Percentiles rank a stretch among this genome's conserved stretches.
These are phyloP conservation scores for Borovskyia barvae DNA, from an alignment of 208 protist species.

Conservation along the genomic window DNA sequence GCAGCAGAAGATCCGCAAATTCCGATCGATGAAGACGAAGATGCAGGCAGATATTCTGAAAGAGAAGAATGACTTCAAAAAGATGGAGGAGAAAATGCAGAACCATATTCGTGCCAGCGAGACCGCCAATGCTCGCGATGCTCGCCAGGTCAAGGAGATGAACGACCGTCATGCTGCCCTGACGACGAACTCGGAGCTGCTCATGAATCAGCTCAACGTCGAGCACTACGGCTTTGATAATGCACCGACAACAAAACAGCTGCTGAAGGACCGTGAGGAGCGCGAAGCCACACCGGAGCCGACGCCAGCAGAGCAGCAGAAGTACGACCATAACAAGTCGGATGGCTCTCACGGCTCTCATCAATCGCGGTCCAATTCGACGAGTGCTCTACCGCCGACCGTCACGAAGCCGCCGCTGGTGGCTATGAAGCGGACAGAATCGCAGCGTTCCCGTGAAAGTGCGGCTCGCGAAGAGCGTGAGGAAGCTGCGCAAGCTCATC, in stretches of 20 bases:
- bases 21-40: conserved; percentile 62
- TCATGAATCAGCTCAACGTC: conserved; percentile 72
- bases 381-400: conserved; percentile 15
- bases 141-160: conserved; percentile 57
- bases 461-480: conserved; percentile 22
- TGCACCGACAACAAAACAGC: conserved; percentile 50
- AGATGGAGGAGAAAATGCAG: conserved; percentile 40
- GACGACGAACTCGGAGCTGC: conserved; percentile 64
- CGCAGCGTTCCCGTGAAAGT: conserved; percentile 30
- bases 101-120: conserved; percentile 41
- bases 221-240: conserved; percentile 76
- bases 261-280: conserved; percentile 50
- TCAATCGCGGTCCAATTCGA: conserved; percentile 25
- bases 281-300: conserved; percentile 30
- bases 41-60: conserved; percentile 49
- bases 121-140: conserved; percentile 58
- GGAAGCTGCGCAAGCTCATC: conserved; percentile 8
- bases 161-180: conserved; percentile 67
- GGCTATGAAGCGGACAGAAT: conserved; percentile 32
- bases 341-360: conserved; percentile 6
- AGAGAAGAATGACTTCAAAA: conserved; percentile 36
- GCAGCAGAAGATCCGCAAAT: conserved; percentile 55
- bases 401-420: conserved; percentile 37
- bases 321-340: conserved; percentile 16
- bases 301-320: conserved; percentile 22